Evolutionary conservation across 2,329 filamentous ascomycete genomes (phyloP).

Genomic region (Byssothecium circinans): DNA sequence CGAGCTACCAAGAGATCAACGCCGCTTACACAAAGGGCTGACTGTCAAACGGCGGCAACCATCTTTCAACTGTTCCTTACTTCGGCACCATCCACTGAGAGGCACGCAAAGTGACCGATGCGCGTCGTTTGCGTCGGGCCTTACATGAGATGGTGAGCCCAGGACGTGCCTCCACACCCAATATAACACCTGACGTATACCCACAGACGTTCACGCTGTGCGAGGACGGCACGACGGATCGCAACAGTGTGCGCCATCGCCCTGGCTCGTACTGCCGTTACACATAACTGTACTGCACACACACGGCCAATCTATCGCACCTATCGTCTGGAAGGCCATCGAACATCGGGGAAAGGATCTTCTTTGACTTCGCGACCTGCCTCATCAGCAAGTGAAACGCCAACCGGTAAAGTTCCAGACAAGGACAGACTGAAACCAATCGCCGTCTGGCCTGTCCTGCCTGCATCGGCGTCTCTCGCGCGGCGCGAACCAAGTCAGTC

Average conservation of each 20-base stretch:
- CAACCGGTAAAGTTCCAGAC: slow-evolving; percentile 15
- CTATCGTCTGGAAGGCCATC: too few species aligned
- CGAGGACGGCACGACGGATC: too few species aligned
- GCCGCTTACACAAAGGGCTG: slow-evolving; percentile 1
- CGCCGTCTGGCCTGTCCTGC: slow-evolving; percentile 3
- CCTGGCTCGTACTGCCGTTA: too few species aligned
- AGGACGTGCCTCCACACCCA: too few species aligned
- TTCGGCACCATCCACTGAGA: slow-evolving; percentile 1
- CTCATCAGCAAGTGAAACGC: slow-evolving; percentile 17
- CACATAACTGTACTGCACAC: not conserved
- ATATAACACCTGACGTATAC: too few species aligned
- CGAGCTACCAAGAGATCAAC: too few species aligned
- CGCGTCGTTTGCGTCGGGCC: not conserved
- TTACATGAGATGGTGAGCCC: slow-evolving; percentile 1
- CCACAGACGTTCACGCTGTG: slow-evolving; percentile 5
- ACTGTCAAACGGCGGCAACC: not conserved
- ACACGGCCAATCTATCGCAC: not conserved
- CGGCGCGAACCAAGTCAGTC: too few species aligned
- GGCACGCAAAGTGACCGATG: not conserved
- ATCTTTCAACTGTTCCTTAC: not conserved
- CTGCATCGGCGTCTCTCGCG: not conserved
- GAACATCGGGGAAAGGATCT: too few species aligned
- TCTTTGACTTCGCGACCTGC: slow-evolving; percentile 1
- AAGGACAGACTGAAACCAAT: slow-evolving; percentile 14
- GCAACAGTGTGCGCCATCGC: too few species aligned